phyloP scores from a whole-genome alignment of 495 filamentous ascomycete genomes.

The Parathielavia hyrcaniae region DNA sequence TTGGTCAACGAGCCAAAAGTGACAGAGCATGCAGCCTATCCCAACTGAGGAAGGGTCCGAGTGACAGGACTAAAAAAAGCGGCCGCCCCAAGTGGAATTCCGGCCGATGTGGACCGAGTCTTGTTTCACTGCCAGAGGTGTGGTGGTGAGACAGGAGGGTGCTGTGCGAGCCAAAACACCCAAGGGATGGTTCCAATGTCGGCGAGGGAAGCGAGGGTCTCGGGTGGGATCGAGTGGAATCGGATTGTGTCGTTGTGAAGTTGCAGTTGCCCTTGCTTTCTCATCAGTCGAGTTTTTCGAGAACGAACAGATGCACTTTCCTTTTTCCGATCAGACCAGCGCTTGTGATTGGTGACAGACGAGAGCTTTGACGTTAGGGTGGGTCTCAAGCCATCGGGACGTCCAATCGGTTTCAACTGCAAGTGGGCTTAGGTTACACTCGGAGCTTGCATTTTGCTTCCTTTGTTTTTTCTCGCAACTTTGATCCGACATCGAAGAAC shows the following conservation, averaged over 20 bases:
- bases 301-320: background rate
- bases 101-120: constrained; percentile 2
- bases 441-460: background rate
- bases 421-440: background rate
- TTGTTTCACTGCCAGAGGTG: constrained; percentile 7
- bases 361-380: constrained; percentile 12
- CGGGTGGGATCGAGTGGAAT: too few relatives aligned
- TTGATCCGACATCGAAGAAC: too few relatives aligned
- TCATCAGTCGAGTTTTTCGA: background rate
- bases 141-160: constrained; percentile 10
- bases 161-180: constrained; percentile 3
- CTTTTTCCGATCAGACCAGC: background rate
- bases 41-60: background rate
- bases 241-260: background rate
- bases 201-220: too few relatives aligned
- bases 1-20: background rate
- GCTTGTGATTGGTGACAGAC: background rate
- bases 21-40: background rate
- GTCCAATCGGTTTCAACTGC: constrained; percentile 10
- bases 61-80: background rate
- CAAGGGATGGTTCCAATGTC: background rate
- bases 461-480: background rate
- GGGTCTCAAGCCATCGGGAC: background rate
- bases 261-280: background rate
- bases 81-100: constrained; percentile 8